phyloP scores from a whole-genome alignment of 2,329 filamentous ascomycete species.

The Graphiopsis chlorocephala region DNA sequence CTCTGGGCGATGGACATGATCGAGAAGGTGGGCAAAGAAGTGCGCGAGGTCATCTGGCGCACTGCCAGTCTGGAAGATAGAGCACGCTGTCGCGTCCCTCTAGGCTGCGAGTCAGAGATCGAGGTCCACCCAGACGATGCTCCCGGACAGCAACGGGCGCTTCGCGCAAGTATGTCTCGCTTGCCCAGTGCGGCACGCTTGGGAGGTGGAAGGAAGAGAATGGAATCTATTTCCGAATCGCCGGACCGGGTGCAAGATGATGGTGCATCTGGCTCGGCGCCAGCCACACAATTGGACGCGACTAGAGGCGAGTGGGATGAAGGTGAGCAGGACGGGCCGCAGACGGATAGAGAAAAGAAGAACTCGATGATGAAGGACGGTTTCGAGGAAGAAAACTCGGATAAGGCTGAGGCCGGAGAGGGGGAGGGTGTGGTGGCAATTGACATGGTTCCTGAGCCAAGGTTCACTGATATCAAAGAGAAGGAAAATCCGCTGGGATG shows the following conservation, averaged over 20 bases:
- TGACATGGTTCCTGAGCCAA: constrained; percentile 19
- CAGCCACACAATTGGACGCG: constrained; percentile 10
- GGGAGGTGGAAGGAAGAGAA: constrained; percentile 26
- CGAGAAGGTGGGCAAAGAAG: constrained; percentile 76
- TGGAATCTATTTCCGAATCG: constrained; percentile 31
- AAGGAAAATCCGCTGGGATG: constrained; percentile 31
- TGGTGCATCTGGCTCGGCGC: background rate
- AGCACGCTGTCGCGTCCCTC: constrained; percentile 60
- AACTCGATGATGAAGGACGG: constrained; percentile 11
- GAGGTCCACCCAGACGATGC: constrained; percentile 13
- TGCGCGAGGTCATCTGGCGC: constrained; percentile 80
- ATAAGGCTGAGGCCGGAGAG: constrained; percentile 16
- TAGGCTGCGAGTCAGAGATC: constrained; percentile 48
- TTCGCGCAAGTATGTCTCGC: constrained; percentile 2
- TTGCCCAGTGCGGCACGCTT: background rate
- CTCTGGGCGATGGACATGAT: constrained; percentile 91
- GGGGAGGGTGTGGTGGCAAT: constrained; percentile 15
- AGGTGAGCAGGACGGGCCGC: background rate
- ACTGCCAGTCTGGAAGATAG: constrained; percentile 60
- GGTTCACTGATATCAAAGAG: constrained; percentile 31
- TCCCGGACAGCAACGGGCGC: background rate
- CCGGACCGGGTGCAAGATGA: background rate
- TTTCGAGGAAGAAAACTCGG: constrained; percentile 15
- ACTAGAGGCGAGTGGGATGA: constrained; percentile 9
- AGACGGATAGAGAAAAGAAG: constrained; percentile 3